These are phyloP conservation scores for Trichoderma sp. DNA, from an alignment of 2,329 filamentous ascomycete species.

Conservation along the genomic window DNA sequence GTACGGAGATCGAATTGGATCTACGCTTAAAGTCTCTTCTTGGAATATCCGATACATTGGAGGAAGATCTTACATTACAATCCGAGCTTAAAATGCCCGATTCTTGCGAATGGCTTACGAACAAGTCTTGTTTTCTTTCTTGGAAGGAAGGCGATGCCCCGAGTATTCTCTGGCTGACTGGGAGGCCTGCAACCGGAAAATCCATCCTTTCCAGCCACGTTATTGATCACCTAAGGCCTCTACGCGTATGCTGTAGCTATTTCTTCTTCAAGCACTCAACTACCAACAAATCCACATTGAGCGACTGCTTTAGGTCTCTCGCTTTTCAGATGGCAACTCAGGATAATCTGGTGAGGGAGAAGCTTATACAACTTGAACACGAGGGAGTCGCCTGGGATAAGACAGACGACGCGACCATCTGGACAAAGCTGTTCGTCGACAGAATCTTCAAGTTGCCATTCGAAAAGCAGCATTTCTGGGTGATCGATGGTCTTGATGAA, in stretches of 20 bases:
- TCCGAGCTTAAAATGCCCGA: constrained; percentile 5
- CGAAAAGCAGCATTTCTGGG: not conserved
- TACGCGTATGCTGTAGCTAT: not conserved
- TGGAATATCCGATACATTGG: not conserved
- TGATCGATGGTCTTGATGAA: constrained; percentile 4
- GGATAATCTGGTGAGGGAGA: not conserved
- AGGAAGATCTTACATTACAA: constrained; percentile 7
- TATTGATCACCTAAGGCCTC: not conserved
- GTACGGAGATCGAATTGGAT: not conserved
- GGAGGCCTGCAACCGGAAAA: constrained; percentile 10
- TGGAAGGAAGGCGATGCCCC: not conserved
- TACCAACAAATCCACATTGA: not conserved
- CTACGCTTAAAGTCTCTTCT: not conserved
- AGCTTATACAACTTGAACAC: not conserved
- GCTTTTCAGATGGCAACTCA: constrained; percentile 12
- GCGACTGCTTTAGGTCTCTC: not conserved
- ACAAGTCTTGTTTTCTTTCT: not conserved
- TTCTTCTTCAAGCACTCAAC: constrained; percentile 6
- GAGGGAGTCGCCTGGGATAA: not conserved
- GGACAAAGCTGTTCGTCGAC: constrained; percentile 18
- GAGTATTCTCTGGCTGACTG: not conserved
- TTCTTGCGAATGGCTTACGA: constrained; percentile 17
- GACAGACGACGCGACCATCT: not conserved
- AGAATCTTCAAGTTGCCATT: not conserved
- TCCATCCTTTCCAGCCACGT: constrained; percentile 13